Conservation (phyloP, 345 rosid species). For the Chamaenerion angustifolium region DNA sequence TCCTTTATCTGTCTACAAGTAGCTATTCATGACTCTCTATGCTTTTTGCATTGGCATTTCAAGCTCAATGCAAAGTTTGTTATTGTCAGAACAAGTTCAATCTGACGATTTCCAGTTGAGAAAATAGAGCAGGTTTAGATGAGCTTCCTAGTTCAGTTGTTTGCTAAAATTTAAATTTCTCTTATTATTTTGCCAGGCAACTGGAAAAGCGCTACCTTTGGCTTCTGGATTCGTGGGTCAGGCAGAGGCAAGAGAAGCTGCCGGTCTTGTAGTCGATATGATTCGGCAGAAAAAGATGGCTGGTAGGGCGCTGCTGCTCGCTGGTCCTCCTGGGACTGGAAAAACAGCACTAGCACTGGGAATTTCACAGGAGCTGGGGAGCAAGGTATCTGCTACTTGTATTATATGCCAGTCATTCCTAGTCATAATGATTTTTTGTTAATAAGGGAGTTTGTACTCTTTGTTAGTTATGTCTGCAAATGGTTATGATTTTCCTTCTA, state of each 20-base stretch:
- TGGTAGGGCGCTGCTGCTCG: conserved; percentile 81
- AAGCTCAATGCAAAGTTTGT: too few species aligned
- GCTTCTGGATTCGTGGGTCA: conserved; percentile 97
- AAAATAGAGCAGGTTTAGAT: too few species aligned
- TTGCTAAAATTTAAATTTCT: neutral
- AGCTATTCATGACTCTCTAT: too few species aligned
- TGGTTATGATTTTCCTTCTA: too few species aligned
- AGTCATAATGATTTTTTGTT: neutral
- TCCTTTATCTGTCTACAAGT: too few species aligned
- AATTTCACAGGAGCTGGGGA: conserved; percentile 87
- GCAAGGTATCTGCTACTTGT: conserved; percentile 26
- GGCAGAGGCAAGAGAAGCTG: conserved; percentile 87
- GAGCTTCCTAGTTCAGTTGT: too few species aligned
- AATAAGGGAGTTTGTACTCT: neutral
- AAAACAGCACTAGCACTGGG: conserved; percentile 97
- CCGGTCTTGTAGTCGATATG: conserved; percentile 98
- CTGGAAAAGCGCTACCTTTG: conserved; percentile 55
- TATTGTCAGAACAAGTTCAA: too few species aligned
- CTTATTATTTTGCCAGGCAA: conserved; percentile 27
- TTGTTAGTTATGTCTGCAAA: too few species aligned
- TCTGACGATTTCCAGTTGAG: too few species aligned
- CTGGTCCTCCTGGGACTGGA: conserved; percentile 98
- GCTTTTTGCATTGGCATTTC: too few species aligned
- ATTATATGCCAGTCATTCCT: too few species aligned
- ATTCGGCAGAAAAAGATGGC: conserved; percentile 96